These are phyloP conservation scores for Trametes pubescens DNA, from an alignment of 1,284 basidiomycete genomes.

Conservation along the genomic window DNA sequence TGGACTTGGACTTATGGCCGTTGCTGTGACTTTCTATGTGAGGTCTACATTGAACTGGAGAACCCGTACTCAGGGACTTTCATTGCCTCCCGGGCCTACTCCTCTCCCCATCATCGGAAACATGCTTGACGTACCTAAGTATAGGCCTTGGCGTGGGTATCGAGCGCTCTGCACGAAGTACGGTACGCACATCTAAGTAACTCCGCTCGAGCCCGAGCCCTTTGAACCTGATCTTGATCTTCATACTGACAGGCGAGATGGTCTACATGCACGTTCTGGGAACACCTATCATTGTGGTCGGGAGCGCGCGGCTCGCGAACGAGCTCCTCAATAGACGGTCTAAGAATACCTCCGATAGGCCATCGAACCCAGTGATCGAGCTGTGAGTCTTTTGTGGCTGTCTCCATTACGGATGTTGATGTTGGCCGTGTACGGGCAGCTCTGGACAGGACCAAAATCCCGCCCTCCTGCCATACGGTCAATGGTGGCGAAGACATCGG, in stretches of 20 bases:
- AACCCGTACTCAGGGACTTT: background rate
- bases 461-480: conserved; percentile 27
- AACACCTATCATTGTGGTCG: conserved; percentile 15
- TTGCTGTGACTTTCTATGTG: too few relatives aligned
- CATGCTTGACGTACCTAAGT: background rate
- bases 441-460: conserved; percentile 31
- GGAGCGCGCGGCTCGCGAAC: conserved; percentile 13
- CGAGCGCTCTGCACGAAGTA: background rate
- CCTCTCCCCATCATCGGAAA: conserved; percentile 1
- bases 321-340: conserved; percentile 30
- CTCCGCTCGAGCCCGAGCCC: background rate
- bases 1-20: too few relatives aligned
- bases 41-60: background rate
- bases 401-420: conserved; percentile 26
- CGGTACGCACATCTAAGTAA: background rate
- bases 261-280: conserved; percentile 7
- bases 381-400: conserved; percentile 9
- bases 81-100: conserved; percentile 2
- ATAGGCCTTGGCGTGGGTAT: conserved; percentile 1
- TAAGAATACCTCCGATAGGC: conserved; percentile 17
- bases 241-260: background rate
- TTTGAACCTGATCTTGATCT: background rate
- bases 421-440: background rate
- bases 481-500: conserved; percentile 32
- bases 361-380: background rate